These are phyloP conservation scores for Epichloe uncinata DNA, from an alignment of 2,329 filamentous ascomycete genomes.

Conservation along the genomic window DNA sequence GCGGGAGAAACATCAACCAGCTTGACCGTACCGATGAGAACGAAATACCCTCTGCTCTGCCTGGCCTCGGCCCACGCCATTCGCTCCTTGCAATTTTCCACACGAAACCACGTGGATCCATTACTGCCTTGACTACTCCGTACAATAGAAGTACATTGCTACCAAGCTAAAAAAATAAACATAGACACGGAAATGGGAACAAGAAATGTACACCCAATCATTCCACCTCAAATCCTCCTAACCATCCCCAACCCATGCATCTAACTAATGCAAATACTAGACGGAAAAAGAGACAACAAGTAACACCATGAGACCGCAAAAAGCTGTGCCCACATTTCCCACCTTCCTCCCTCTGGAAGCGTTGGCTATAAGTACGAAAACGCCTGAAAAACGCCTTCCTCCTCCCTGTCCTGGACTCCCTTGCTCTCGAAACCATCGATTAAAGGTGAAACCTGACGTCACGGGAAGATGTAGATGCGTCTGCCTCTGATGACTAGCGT, in stretches of 20 bases:
- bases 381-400: constrained; percentile 1
- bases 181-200: background rate
- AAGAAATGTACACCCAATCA: background rate
- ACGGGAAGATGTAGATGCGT: background rate
- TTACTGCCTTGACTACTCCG: background rate
- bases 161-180: background rate
- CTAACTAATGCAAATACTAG: background rate
- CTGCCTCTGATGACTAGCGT: background rate
- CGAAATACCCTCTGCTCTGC: too few species aligned
- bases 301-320: background rate
- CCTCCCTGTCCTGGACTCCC: background rate
- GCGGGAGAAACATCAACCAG: too few species aligned
- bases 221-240: background rate
- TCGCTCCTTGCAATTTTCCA: background rate
- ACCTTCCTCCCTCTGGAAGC: background rate
- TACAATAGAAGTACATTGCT: constrained; percentile 1
- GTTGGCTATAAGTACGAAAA: background rate
- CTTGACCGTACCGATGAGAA: too few species aligned
- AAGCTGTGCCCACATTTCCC: background rate
- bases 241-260: background rate
- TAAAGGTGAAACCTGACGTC: background rate
- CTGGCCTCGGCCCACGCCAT: too few species aligned
- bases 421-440: background rate
- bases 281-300: background rate
- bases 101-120: background rate